Evolutionary conservation across 176 grass and related monocot species (phyloP), one percentile per base, ranked within the genome.

Genomic region (Poa pratensis): DNA sequence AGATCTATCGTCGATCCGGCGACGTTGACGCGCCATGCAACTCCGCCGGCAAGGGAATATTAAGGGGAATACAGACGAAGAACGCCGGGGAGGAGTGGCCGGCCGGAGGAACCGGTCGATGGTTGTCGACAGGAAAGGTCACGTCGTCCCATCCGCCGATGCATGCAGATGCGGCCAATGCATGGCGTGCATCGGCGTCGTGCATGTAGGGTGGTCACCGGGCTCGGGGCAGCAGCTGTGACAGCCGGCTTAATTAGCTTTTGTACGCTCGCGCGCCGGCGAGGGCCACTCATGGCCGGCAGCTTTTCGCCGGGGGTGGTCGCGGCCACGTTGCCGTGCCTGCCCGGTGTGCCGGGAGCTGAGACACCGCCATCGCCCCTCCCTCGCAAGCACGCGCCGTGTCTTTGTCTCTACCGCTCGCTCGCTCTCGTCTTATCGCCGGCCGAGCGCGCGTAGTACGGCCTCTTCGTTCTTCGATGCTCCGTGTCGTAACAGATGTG

Each of bases 251-350:
- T 62, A 12, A 62, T 62, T 7, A 8, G 22, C 61, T 74, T 32
- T 66, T 50, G 61, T 49, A 66, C 37, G 79, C 13, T 62, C 43
- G 79, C 13, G 79, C 2, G 26, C 13, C n/a, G n/a, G 48, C 4
- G 14, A 7, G 7, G 4, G 26, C 13, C 28, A 69, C 64, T 69
- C 46, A 82, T 53, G 48, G 50, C 82, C 49, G 37, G 72, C 79
- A 73, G 40, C 77, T 63, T 80, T 80, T 73, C 76, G 16, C 76
- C 66, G 65, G 26, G 7, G 18, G 84, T 86, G 84, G 84, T 73
- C 67, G n/a, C 72, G 39, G 28, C 42, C 86, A 70, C 63, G 86
- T 60, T 86, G 70, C 46, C 20, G 73, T 74, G 71, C 71, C 72
- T 51, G 46, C 73, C 32, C 37, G 43, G 86, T 17, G 55, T 67